Percentiles rank a stretch among this genome's conserved stretches.
phyloP scores from a whole-genome alignment of 768 basidiomycete species.

The Tylopilus plumbeoviolaceoides region DNA sequence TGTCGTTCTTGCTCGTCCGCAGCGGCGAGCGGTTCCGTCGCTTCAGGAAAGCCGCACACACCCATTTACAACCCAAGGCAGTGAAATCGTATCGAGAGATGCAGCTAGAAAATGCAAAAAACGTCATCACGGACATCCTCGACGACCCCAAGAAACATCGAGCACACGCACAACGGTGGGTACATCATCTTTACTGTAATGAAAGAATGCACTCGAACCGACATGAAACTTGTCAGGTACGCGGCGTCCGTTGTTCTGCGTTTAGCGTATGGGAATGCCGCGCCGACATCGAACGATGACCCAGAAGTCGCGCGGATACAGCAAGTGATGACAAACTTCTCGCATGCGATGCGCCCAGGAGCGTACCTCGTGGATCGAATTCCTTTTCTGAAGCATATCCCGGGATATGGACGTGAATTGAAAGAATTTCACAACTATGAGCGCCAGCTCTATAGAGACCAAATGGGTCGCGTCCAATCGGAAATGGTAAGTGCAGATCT shows the following conservation, averaged over 20 bases:
- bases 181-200: background rate
- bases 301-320: slow-evolving; percentile 18
- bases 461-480: slow-evolving; percentile 41
- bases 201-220: background rate
- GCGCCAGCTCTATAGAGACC: slow-evolving; percentile 44
- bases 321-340: slow-evolving; percentile 22
- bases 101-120: slow-evolving; percentile 33
- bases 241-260: slow-evolving; percentile 21
- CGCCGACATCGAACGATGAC: slow-evolving; percentile 19
- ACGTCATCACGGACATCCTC: slow-evolving; percentile 27
- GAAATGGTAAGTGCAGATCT: slow-evolving; percentile 34
- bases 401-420: slow-evolving; percentile 53
- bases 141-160: slow-evolving; percentile 32
- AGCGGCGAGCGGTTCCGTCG: slow-evolving; percentile 53
- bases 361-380: slow-evolving; percentile 33
- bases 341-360: slow-evolving; percentile 29
- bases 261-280: slow-evolving; percentile 24
- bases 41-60: slow-evolving; percentile 48
- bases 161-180: slow-evolving; percentile 47
- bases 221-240: slow-evolving; percentile 15
- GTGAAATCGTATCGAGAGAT: slow-evolving; percentile 41
- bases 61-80: slow-evolving; percentile 48
- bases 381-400: slow-evolving; percentile 41
- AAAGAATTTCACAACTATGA: slow-evolving; percentile 50
- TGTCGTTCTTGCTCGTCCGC: slow-evolving; percentile 46